Percentiles rank a stretch among this genome's conserved stretches.
phyloP scores from a whole-genome alignment of 768 basidiomycete species.

The Hygrocybe coccinea region DNA sequence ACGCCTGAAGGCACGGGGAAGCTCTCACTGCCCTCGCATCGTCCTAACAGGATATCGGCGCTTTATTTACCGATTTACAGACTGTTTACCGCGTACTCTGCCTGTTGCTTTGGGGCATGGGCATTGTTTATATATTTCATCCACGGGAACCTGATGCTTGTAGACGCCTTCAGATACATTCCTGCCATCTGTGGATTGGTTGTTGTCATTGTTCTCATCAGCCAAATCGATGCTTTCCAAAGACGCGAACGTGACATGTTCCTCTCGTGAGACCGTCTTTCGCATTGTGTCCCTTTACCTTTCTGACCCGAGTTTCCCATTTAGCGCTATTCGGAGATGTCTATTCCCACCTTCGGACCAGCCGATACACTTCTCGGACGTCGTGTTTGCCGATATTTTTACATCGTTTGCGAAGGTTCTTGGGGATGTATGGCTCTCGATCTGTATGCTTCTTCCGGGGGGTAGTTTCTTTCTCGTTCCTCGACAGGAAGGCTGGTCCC shows the following conservation, averaged over 20 bases:
- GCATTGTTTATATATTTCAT: constrained; percentile 57
- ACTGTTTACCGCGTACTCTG: constrained; percentile 55
- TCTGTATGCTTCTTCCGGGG: constrained; percentile 81
- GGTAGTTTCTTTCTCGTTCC: constrained; percentile 69
- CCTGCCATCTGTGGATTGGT: constrained; percentile 63
- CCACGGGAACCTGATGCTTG: constrained; percentile 49
- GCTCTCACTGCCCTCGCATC: constrained; percentile 22
- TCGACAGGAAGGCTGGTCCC: constrained; percentile 52
- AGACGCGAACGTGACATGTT: constrained; percentile 74
- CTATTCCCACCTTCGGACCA: constrained; percentile 55
- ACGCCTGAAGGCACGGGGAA: constrained; percentile 26
- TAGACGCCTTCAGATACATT: constrained; percentile 74
- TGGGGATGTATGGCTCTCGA: constrained; percentile 88
- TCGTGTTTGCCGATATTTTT: constrained; percentile 90
- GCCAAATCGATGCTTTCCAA: constrained; percentile 62
- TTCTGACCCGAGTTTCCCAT: constrained; percentile 5
- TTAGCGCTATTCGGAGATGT: constrained; percentile 71
- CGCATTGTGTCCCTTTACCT: constrained; percentile 6
- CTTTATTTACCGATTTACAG: constrained; percentile 61
- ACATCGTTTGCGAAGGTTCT: constrained; percentile 97
- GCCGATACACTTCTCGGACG: constrained; percentile 82
- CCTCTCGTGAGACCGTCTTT: constrained; percentile 54
- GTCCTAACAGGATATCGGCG: constrained; percentile 28
- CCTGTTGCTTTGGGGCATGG: constrained; percentile 68
- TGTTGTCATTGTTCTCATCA: constrained; percentile 52